phyloP scores from a whole-genome alignment of 768 basidiomycete genomes.

The Strobilomyces confusus region DNA sequence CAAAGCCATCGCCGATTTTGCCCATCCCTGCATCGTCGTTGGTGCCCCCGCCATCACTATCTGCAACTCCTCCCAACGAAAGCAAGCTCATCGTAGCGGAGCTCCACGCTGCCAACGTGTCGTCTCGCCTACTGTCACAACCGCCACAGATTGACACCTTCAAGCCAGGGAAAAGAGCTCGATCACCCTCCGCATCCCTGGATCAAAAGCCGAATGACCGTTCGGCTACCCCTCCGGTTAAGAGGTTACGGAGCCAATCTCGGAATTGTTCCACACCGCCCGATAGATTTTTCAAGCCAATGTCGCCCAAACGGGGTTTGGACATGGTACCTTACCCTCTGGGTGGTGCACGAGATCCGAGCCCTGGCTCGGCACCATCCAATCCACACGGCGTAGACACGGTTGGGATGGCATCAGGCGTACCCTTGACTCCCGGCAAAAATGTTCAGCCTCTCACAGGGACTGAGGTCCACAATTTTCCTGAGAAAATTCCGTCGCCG shows the following conservation, averaged over 20 bases:
- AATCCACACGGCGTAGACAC: background rate
- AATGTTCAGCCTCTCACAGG: background rate
- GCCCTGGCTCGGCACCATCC: background rate
- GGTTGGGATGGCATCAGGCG: background rate
- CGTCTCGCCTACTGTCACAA: conserved; percentile 15
- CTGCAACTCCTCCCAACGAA: conserved; percentile 18
- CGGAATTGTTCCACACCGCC: background rate
- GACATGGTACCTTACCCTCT: conserved; percentile 2
- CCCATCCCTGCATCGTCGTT: conserved; percentile 25
- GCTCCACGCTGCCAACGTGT: conserved; percentile 8
- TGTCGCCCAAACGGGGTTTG: conserved; percentile 9
- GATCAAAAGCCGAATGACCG: conserved; percentile 18
- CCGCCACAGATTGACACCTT: conserved; percentile 12
- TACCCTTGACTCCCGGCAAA: conserved; percentile 3
- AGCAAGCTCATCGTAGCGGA: conserved; percentile 6
- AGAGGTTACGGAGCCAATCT: conserved; percentile 17
- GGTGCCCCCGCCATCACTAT: conserved; percentile 23
- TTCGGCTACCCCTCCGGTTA: conserved; percentile 22
- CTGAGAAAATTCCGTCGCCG: conserved; percentile 26
- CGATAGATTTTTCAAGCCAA: background rate
- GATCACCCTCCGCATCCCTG: conserved; percentile 24
- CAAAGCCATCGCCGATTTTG: conserved; percentile 44
- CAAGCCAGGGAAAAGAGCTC: conserved; percentile 28
- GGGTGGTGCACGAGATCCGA: conserved; percentile 2
- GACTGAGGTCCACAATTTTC: background rate